A percentile compares a stretch with the other conserved stretches of the same genome.
Conservation (phyloP, 2,329 filamentous ascomycete genomes). For the Tolypocladium guangdongense region DNA sequence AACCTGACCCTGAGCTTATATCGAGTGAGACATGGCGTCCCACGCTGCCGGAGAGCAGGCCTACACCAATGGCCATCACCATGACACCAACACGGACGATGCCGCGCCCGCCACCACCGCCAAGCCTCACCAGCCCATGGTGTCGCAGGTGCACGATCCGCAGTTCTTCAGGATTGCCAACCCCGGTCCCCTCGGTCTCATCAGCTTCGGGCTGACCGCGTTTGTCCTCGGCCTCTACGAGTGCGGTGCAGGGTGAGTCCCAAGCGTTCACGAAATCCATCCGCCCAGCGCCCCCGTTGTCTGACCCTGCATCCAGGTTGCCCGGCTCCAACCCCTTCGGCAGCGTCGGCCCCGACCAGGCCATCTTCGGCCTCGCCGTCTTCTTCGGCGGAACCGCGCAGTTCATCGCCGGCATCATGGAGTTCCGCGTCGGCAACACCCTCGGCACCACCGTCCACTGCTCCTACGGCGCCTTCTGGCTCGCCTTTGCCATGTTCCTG, state of each 20-base stretch:
- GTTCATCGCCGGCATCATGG: slow-evolving; percentile 51
- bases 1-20: neutral
- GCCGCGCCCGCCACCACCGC: neutral
- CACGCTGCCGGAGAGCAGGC: neutral
- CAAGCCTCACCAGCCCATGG: slow-evolving; percentile 20
- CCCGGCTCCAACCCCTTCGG: slow-evolving; percentile 21
- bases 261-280: neutral
- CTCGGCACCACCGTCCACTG: slow-evolving; percentile 51
- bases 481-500: slow-evolving; percentile 47
- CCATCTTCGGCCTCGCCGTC: slow-evolving; percentile 23
- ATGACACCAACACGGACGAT: neutral
- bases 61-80: slow-evolving; percentile 3
- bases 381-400: slow-evolving; percentile 58
- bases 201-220: slow-evolving; percentile 55
- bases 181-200: slow-evolving; percentile 48
- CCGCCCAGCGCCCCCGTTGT: neutral
- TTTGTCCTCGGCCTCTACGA: slow-evolving; percentile 44
- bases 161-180: slow-evolving; percentile 39
- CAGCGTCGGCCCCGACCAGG: slow-evolving; percentile 22
- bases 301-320: slow-evolving; percentile 13
- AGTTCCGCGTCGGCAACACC: slow-evolving; percentile 45
- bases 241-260: slow-evolving; percentile 35
- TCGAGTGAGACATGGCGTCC: slow-evolving; percentile 4
- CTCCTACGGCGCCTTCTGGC: slow-evolving; percentile 52
- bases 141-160: slow-evolving; percentile 23